phyloP scores from a whole-genome alignment of 345 rosid genomes.

The Sisymbrium altissimum region DNA sequence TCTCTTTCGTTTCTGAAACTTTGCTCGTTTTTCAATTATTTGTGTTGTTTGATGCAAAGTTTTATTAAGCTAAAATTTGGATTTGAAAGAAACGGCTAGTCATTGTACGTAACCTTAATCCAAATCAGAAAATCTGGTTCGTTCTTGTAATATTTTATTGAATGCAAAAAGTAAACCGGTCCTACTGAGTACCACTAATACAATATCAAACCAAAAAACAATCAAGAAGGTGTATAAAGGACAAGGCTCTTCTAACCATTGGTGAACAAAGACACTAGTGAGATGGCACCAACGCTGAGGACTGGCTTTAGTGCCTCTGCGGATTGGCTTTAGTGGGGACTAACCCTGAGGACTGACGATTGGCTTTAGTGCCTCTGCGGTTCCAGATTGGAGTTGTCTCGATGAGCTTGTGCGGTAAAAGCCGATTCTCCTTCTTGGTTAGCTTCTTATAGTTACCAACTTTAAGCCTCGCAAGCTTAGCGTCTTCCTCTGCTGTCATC shows the following conservation, averaged over 20 bases:
- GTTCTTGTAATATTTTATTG: conserved; percentile 15
- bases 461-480: conserved; percentile 72
- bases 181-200: conserved; percentile 14
- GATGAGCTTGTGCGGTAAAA: conserved; percentile 73
- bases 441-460: conserved; percentile 76
- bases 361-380: conserved; percentile 49
- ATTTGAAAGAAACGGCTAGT: background rate
- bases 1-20: conserved; percentile 4
- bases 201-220: conserved; percentile 3
- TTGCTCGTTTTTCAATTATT: background rate
- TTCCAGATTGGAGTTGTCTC: conserved; percentile 86
- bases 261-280: background rate
- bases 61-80: background rate
- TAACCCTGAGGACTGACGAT: no score
- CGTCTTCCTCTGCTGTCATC: conserved; percentile 81
- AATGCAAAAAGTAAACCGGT: background rate
- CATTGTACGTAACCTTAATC: background rate
- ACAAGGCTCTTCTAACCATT: conserved; percentile 6
- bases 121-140: background rate
- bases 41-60: background rate
- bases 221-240: background rate
- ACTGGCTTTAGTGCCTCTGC: no score
- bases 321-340: no score
- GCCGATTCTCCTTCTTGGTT: conserved; percentile 63
- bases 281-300: conserved; percentile 28